Percentiles rank a stretch among this genome's conserved stretches.
Conservation (phyloP, 2,329 filamentous ascomycete species). For the Trichophyton equinum region DNA sequence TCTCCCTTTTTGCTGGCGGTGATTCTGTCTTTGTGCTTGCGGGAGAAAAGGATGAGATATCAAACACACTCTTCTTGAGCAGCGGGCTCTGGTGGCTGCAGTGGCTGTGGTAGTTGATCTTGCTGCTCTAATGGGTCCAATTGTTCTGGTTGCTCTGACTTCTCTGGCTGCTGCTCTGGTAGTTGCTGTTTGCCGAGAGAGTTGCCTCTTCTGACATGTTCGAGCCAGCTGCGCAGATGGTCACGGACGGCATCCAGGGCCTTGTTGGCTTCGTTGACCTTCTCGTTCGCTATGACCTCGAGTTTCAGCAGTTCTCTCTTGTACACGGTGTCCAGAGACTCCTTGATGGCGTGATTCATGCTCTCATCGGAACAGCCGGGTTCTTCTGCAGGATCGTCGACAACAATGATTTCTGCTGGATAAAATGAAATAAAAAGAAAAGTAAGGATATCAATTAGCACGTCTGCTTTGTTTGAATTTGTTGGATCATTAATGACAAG, state of each 20-base stretch:
- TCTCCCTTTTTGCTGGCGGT: not conserved
- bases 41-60: not conserved
- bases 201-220: not conserved
- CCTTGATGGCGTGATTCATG: slow-evolving; percentile 15
- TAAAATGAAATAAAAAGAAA: too few species aligned
- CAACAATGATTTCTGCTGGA: not conserved
- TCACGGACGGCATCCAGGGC: slow-evolving; percentile 11
- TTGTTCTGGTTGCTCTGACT: too few species aligned
- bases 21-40: not conserved
- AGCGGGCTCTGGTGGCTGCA: not conserved
- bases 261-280: slow-evolving; percentile 36
- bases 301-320: slow-evolving; percentile 46
- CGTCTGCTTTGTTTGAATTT: not conserved
- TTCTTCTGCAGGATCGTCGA: not conserved
- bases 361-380: slow-evolving; percentile 11
- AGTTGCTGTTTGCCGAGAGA: not conserved
- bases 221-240: not conserved
- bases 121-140: too few species aligned
- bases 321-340: slow-evolving; percentile 39
- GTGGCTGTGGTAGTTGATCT: not conserved
- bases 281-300: slow-evolving; percentile 45
- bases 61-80: not conserved
- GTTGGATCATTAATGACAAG: not conserved
- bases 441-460: not conserved
- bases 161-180: not conserved